Conservation (phyloP, 768 basidiomycete genomes). For the Hydnomerulius pinastri region DNA sequence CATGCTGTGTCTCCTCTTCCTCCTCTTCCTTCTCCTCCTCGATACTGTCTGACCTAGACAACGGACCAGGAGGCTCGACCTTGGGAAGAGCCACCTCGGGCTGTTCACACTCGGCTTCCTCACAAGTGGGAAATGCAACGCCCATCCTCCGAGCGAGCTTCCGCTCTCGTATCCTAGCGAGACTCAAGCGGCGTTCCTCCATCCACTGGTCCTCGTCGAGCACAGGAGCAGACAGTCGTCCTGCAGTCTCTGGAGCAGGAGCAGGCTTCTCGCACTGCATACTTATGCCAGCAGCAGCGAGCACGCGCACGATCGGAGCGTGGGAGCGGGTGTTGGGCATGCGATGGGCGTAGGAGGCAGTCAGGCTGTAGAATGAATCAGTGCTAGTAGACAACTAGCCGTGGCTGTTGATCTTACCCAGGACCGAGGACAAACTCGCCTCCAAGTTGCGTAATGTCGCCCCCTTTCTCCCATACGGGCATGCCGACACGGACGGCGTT, state of each 20-base stretch:
- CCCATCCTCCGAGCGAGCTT: conserved; percentile 35
- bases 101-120: conserved; percentile 12
- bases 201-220: conserved; percentile 37
- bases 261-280: conserved; percentile 25
- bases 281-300: conserved; percentile 58
- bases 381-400: neutral
- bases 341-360: conserved; percentile 76
- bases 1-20: neutral
- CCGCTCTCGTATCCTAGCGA: conserved; percentile 32
- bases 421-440: conserved; percentile 85
- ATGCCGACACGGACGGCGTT: conserved; percentile 73
- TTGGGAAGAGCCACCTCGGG: conserved; percentile 18
- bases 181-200: conserved; percentile 35
- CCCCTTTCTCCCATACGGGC: conserved; percentile 81
- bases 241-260: conserved; percentile 1
- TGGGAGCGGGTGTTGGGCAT: conserved; percentile 81
- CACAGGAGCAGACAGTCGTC: conserved; percentile 5
- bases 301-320: conserved; percentile 67
- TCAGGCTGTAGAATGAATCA: conserved; percentile 43
- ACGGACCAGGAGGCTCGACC: conserved; percentile 23
- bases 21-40: conserved; percentile 30
- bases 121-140: conserved; percentile 18
- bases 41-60: conserved; percentile 34
- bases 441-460: conserved; percentile 77
- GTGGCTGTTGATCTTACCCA: conserved; percentile 50